Evolutionary conservation across 768 basidiomycete species (phyloP), one percentile per base, ranked within the genome.

Genomic region (Calvatia gigantea): DNA sequence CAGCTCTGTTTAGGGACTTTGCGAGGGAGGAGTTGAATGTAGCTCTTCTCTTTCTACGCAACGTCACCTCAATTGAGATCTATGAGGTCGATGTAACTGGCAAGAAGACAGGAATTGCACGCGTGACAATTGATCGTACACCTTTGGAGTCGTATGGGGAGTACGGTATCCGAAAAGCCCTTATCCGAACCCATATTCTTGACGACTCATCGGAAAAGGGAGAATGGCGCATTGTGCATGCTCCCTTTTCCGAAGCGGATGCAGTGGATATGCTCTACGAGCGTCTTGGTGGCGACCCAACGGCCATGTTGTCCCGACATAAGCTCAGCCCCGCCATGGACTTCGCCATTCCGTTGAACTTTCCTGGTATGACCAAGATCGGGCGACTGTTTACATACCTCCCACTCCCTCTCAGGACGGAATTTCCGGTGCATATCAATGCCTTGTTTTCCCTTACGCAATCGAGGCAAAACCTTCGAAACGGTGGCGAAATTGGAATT

Each of bases 351-450:
- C 69, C 70, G 1, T 41, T 69, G 21, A 62, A 70, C 2, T 27
- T 31, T n/a, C 57, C 62, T 28, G 47, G 47, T 1, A 17, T 39
- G 15, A 25, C 57, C 7, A 39, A 41, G 3, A 56, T 33, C 12
- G 80, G 80, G 1, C 68, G 76, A 4, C 64, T 83, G 11, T 83
- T 80, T 60, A 80, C 79, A 0, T 77, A 69, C 39, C 72, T 82
- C 3, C 80, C 79, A 0, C 64, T 83, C 0, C 80, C 81, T 0
- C 64, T 81, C 14, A 57, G 61, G 1, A 81, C 80, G 0, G 67
- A 70, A 1, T 80, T 79, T 54, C 73, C 75, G 0, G 66, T 70
- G 4, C 79, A 81, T 52, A 56, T 81, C 2, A 78, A 83, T 56
- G 76, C 68, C 0, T 56, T 76, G 1, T 80, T 83, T 57, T 76